Percentiles rank a stretch among this genome's conserved stretches.
Evolutionary conservation across 495 filamentous ascomycete genomes (phyloP).

Genomic region (Xylaria scruposa): DNA sequence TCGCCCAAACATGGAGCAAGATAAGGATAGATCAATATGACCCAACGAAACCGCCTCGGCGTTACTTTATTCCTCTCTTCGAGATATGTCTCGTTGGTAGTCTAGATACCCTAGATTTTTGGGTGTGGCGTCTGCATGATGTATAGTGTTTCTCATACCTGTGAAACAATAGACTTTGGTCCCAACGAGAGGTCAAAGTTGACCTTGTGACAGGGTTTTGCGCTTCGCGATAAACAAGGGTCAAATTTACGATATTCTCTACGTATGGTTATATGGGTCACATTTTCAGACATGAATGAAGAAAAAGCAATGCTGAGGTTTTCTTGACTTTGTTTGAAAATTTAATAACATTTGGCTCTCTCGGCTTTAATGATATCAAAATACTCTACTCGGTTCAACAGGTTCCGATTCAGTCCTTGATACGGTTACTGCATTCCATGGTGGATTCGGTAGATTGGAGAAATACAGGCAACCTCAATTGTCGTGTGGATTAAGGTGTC

Average conservation of each 20-base stretch:
- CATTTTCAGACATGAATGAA: background rate
- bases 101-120: background rate
- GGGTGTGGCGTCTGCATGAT: background rate
- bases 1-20: background rate
- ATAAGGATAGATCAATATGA: constrained; percentile 8
- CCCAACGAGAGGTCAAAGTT: background rate
- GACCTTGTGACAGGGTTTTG: background rate
- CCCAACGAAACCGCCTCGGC: background rate
- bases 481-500: constrained; percentile 5
- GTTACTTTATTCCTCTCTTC: background rate
- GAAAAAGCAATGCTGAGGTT: background rate
- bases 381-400: constrained; percentile 2
- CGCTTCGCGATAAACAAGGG: background rate
- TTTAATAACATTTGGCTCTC: background rate
- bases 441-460: background rate
- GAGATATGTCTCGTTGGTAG: background rate
- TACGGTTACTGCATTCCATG: background rate
- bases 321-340: background rate
- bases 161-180: background rate
- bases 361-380: too few species aligned
- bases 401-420: constrained; percentile 7
- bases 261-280: background rate
- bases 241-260: background rate
- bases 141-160: background rate
- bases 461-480: background rate